phyloP scores from a whole-genome alignment of 164 flowering plant species.

The Nymphaea thermarum region DNA sequence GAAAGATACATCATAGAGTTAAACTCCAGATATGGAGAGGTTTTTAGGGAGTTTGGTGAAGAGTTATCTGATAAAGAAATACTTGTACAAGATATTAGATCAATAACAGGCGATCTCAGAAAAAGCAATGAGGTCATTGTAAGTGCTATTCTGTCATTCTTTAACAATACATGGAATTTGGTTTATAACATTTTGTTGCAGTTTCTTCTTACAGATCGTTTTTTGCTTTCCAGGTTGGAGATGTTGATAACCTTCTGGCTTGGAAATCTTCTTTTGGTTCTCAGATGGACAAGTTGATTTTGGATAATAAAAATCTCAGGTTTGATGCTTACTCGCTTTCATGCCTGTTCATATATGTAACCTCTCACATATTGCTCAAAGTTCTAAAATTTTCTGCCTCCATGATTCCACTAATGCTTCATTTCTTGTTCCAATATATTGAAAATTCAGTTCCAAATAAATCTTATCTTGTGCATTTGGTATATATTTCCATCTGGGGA shows the following conservation, averaged over 20 bases:
- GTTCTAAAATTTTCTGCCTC: too few relatives aligned
- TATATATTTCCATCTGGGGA: too few relatives aligned
- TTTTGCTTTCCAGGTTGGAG: slow-evolving; percentile 46
- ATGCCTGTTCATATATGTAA: not conserved
- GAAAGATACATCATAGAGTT: slow-evolving; percentile 81
- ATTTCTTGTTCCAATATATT: too few relatives aligned
- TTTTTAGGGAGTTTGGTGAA: slow-evolving; percentile 59
- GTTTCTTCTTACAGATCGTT: slow-evolving; percentile 1
- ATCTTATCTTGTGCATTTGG: too few relatives aligned
- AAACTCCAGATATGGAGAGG: slow-evolving; percentile 57
- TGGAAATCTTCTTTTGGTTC: slow-evolving; percentile 71
- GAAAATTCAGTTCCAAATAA: too few relatives aligned
- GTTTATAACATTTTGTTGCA: not conserved
- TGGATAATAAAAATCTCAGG: slow-evolving; percentile 75
- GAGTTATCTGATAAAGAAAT: slow-evolving; percentile 49
- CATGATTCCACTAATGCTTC: too few relatives aligned
- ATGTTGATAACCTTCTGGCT: slow-evolving; percentile 44
- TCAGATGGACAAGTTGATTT: slow-evolving; percentile 45
- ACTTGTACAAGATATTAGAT: slow-evolving; percentile 39
- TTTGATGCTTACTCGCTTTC: slow-evolving; percentile 8
- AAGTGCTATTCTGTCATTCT: slow-evolving; percentile 14
- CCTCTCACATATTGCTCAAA: too few relatives aligned
- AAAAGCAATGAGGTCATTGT: slow-evolving; percentile 49
- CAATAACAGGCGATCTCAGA: slow-evolving; percentile 33
- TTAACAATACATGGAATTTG: not conserved